Conservation (phyloP, 108 stramenopile genomes). For the Cyclotella sp. region DNA sequence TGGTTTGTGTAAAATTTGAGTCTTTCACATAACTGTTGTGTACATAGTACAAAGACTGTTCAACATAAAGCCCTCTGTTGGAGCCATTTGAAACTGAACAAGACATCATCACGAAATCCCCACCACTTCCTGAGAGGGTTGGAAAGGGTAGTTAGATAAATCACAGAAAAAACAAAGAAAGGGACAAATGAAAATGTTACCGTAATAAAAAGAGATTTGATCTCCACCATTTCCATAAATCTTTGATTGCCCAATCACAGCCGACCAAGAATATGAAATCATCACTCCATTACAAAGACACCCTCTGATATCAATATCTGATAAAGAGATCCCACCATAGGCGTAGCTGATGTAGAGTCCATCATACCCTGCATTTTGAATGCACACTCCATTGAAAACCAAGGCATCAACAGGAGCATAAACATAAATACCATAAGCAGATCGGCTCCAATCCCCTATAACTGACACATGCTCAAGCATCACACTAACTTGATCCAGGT, state of each 20-base stretch:
- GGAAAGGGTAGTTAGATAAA: too few relatives aligned
- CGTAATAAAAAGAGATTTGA: neutral
- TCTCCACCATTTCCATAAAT: neutral
- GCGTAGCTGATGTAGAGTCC: neutral
- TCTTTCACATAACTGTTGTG: neutral
- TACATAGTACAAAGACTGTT: neutral
- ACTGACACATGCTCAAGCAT: conserved; percentile 15
- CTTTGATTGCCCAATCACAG: neutral
- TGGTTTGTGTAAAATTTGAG: conserved; percentile 18
- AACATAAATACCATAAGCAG: conserved; percentile 2
- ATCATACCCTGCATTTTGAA: neutral
- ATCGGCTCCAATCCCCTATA: conserved; percentile 14
- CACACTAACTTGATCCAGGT: neutral
- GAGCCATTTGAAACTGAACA: neutral
- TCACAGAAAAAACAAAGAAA: neutral
- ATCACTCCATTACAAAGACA: neutral
- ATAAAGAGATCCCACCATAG: neutral
- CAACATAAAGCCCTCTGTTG: neutral
- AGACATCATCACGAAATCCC: neutral
- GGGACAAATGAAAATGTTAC: neutral
- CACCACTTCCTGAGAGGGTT: neutral
- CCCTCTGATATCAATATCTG: neutral
- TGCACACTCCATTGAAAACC: neutral
- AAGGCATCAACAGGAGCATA: conserved; percentile 3
- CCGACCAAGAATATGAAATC: neutral